These are phyloP conservation scores for Puccinia polysora DNA, from an alignment of 1,284 basidiomycete species.

Conservation along the genomic window DNA sequence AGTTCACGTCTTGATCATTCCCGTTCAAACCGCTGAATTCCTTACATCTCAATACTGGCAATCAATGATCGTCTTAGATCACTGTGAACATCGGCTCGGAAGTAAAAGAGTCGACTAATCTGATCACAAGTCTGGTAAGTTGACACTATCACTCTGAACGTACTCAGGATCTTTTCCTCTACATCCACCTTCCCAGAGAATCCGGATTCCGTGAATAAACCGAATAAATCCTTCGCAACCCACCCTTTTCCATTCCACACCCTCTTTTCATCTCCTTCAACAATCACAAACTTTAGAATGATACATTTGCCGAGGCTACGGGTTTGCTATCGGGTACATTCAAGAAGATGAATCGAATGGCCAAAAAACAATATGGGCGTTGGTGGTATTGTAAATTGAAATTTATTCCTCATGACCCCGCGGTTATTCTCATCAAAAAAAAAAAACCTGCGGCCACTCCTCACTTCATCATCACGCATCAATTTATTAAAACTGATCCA, in stretches of 20 bases:
- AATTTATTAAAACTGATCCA: not conserved
- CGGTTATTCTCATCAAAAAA: too few species aligned
- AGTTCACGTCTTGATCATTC: not conserved
- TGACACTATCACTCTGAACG: not conserved
- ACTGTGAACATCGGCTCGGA: constrained; percentile 32
- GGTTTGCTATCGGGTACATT: constrained; percentile 86
- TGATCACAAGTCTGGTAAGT: constrained; percentile 22
- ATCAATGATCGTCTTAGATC: not conserved
- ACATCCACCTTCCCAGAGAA: too few species aligned
- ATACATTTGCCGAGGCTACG: constrained; percentile 84
- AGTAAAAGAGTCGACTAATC: constrained; percentile 40
- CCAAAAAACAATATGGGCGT: constrained; percentile 79
- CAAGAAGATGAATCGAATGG: constrained; percentile 93
- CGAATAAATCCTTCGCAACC: not conserved
- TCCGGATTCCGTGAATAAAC: too few species aligned
- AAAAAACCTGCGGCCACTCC: too few species aligned
- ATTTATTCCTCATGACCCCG: not conserved
- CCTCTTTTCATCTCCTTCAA: constrained; percentile 1
- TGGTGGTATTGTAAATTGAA: constrained; percentile 86
- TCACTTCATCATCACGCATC: too few species aligned
- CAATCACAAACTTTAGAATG: constrained; percentile 63
- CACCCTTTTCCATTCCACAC: constrained; percentile 36
- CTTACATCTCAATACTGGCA: not conserved
- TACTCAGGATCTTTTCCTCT: not conserved
- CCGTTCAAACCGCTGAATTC: not conserved